phyloP scores from a whole-genome alignment of 1,284 basidiomycete genomes.

The Marasmius fiardii region DNA sequence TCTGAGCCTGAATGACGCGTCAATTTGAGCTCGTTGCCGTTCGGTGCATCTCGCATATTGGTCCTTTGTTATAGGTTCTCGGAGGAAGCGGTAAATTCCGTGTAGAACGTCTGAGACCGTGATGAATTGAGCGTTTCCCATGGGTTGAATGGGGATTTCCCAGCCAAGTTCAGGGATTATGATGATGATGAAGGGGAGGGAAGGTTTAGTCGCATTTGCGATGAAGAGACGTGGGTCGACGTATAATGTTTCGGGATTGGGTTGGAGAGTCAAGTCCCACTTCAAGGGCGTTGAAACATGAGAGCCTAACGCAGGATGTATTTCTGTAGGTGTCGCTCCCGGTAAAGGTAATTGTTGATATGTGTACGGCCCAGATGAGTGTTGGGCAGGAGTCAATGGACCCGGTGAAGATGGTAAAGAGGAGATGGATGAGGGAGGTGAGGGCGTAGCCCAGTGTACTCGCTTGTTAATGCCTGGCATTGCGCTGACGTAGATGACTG shows the following conservation, averaged over 20 bases:
- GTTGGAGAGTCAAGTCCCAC: slow-evolving; percentile 18
- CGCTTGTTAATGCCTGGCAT: slow-evolving; percentile 22
- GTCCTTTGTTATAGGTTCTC: not conserved
- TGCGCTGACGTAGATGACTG: not conserved
- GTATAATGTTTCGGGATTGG: slow-evolving; percentile 9
- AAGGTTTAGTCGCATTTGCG: slow-evolving; percentile 15
- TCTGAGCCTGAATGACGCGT: slow-evolving; percentile 7
- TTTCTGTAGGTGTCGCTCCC: slow-evolving; percentile 1
- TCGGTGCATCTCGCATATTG: slow-evolving; percentile 2
- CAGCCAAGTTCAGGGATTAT: slow-evolving; percentile 9
- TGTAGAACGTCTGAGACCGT: slow-evolving; percentile 14
- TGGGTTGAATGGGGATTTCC: slow-evolving; percentile 9
- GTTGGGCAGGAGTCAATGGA: slow-evolving; percentile 15
- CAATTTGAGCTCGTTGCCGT: slow-evolving; percentile 4
- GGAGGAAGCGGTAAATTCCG: slow-evolving; percentile 12
- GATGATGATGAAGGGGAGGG: slow-evolving; percentile 13
- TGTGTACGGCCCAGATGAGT: slow-evolving; percentile 5
- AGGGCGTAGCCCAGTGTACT: slow-evolving; percentile 15
- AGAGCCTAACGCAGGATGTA: slow-evolving; percentile 12
- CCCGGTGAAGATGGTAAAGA: slow-evolving; percentile 11
- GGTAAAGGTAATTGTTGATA: slow-evolving; percentile 8
- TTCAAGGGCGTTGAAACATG: slow-evolving; percentile 3
- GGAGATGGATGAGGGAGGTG: slow-evolving; percentile 11
- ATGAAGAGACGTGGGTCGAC: slow-evolving; percentile 3
- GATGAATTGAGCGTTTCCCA: slow-evolving; percentile 5